These are phyloP conservation scores for Yamadazyma siamensis DNA, from an alignment of 1,139 yeast genomes.

Conservation along the genomic window DNA sequence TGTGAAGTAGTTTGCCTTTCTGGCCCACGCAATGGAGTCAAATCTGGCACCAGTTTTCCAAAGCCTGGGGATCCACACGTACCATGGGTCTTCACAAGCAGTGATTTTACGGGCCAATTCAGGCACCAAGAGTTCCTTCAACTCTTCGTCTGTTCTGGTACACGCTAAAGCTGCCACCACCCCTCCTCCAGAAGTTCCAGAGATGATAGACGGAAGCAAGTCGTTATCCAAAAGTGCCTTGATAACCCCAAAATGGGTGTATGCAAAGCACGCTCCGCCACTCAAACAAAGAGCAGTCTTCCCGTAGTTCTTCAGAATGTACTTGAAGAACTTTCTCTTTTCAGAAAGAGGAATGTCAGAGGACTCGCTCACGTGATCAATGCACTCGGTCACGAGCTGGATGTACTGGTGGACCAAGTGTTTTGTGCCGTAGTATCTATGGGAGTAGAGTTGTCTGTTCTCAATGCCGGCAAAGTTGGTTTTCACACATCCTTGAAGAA, in stretches of 20 bases:
- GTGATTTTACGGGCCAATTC: slow-evolving; percentile 63
- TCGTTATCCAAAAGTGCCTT: slow-evolving; percentile 68
- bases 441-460: slow-evolving; percentile 68
- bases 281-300: slow-evolving; percentile 69
- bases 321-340: slow-evolving; percentile 55
- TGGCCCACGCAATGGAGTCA: slow-evolving; percentile 74
- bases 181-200: slow-evolving; percentile 85
- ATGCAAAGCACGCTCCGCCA: slow-evolving; percentile 81
- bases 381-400: slow-evolving; percentile 46
- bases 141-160: slow-evolving; percentile 67
- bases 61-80: slow-evolving; percentile 61
- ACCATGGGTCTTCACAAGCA: slow-evolving; percentile 68
- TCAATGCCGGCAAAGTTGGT: slow-evolving; percentile 79
- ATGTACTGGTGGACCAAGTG: slow-evolving; percentile 55
- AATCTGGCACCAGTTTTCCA: slow-evolving; percentile 77
- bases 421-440: slow-evolving; percentile 75
- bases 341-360: slow-evolving; percentile 30
- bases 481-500: slow-evolving; percentile 66
- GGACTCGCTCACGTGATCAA: slow-evolving; percentile 44
- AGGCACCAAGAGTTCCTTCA: slow-evolving; percentile 54
- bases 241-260: slow-evolving; percentile 74
- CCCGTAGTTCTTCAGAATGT: slow-evolving; percentile 64
- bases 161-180: slow-evolving; percentile 73
- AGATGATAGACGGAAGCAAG: slow-evolving; percentile 62
- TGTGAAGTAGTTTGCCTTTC: slow-evolving; percentile 66